Base-by-base conservation (phyloP, 2,329 filamentous ascomycete genomes). In the Diaporthe sp. region DNA sequence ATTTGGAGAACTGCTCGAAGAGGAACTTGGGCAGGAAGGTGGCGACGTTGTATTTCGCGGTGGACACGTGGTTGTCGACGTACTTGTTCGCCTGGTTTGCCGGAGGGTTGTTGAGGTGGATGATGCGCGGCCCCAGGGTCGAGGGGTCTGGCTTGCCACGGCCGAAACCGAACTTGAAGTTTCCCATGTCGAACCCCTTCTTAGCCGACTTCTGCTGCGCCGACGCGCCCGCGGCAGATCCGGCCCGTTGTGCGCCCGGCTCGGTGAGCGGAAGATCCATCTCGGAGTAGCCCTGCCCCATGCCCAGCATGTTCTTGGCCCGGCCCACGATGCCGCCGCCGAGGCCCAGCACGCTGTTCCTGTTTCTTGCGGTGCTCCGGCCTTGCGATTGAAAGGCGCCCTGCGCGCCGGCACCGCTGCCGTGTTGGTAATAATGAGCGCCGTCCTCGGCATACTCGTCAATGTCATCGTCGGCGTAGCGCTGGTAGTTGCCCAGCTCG, bases 1-100 rank as follows among this genome's bases (percentile, higher is more conserved):
- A 98, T 87, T 98, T 99, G 76, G 96, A 98, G 85, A 99, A 99
- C 83, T 99, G 97, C 84, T 99, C 97, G 83, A 96, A 95, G 73
- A 99, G 88, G 85, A 99, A 99, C 84, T 99, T 99, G 68, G 97
- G 97, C 25, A 98, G 82, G 83, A 99, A 99, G 27, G 95, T 98
- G 71, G 94, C 88, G 81, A 95, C 80, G 83, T 98, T 99, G 90
- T 99, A 99, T 85, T 99, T 99, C 77, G 97, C 94, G 8, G 97
- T 99, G 55, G 96, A 98, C 76, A 99, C 94, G 83, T 98, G 95
- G 82, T 99, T 99, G 89, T 97, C 94, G 81, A 96, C 90, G 83
- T 97, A 98, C 83, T 96, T 97, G 86, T 96, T 96, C 68, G 88
- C 88, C 58, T 93, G 90, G 82, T 99, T 99, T 70, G 96, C 96